These are phyloP conservation scores for Blastobotrys americana DNA, from an alignment of 805 yeast genomes.

Conservation along the genomic window DNA sequence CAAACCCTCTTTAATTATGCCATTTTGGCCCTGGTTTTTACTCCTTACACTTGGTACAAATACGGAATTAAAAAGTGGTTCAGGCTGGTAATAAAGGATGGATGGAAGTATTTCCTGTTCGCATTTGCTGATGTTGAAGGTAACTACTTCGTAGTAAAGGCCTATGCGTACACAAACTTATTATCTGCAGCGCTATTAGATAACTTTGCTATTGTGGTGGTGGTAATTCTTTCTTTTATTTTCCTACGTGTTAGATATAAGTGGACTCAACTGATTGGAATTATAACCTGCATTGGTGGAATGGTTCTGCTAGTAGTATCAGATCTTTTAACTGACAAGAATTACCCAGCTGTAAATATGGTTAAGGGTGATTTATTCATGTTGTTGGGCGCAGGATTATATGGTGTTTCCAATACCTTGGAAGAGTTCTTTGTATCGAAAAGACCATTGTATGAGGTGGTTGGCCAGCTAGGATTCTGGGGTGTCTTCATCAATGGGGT, in stretches of 20 bases:
- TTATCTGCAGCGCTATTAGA: constrained; percentile 39
- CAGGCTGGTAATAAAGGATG: constrained; percentile 27
- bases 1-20: constrained; percentile 38
- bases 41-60: constrained; percentile 34
- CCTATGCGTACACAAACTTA: constrained; percentile 38
- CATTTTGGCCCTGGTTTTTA: constrained; percentile 32
- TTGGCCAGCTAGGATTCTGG: constrained; percentile 39
- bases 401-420: constrained; percentile 38
- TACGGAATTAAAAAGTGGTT: constrained; percentile 34
- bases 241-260: constrained; percentile 39
- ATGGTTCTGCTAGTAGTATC: constrained; percentile 37
- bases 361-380: constrained; percentile 41
- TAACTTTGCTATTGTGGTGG: constrained; percentile 40
- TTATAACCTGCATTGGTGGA: constrained; percentile 36
- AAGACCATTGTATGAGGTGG: constrained; percentile 38
- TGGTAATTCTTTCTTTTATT: constrained; percentile 35
- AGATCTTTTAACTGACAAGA: constrained; percentile 36
- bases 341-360: constrained; percentile 34
- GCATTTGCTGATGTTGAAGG: constrained; percentile 42
- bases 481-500: constrained; percentile 38
- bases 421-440: constrained; percentile 40
- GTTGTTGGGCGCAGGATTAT: constrained; percentile 38
- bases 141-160: constrained; percentile 40
- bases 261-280: constrained; percentile 39
- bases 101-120: constrained; percentile 38